Evolutionary conservation across 108 stramenopile species (phyloP).

Genomic region (Nitzschia sp.): DNA sequence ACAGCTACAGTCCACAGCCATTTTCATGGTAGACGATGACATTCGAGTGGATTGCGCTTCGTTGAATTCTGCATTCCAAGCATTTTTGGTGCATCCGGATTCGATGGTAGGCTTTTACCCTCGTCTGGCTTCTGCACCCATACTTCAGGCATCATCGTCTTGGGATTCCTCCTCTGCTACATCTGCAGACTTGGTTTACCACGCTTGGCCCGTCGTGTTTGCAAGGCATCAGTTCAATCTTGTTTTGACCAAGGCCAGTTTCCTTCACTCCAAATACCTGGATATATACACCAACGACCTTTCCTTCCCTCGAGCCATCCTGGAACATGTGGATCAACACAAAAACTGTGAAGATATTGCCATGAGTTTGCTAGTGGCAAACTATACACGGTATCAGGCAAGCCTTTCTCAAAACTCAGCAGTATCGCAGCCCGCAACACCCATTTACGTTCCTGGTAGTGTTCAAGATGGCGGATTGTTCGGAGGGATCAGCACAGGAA

Average conservation of each 20-base stretch:
- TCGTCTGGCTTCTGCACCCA: slow-evolving; percentile 38
- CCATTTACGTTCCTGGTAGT: slow-evolving; percentile 54
- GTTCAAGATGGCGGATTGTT: slow-evolving; percentile 52
- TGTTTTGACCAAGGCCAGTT: slow-evolving; percentile 62
- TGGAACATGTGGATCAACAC: slow-evolving; percentile 62
- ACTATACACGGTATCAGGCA: slow-evolving; percentile 28
- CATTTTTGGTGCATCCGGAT: slow-evolving; percentile 42
- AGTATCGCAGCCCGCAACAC: slow-evolving; percentile 8
- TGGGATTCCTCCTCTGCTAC: not conserved
- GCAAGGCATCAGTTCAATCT: slow-evolving; percentile 45
- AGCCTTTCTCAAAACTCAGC: not conserved
- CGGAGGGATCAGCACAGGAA: slow-evolving; percentile 49
- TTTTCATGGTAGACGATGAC: slow-evolving; percentile 76
- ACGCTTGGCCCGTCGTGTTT: slow-evolving; percentile 55
- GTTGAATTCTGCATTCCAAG: slow-evolving; percentile 37
- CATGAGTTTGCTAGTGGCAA: slow-evolving; percentile 62
- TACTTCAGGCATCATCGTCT: not conserved
- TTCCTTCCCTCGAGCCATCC: slow-evolving; percentile 42
- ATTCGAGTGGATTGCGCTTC: slow-evolving; percentile 51
- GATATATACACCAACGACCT: slow-evolving; percentile 36
- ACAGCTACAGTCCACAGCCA: slow-evolving; percentile 31
- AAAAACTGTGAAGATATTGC: slow-evolving; percentile 71
- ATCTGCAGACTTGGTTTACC: slow-evolving; percentile 26
- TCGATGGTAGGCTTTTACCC: slow-evolving; percentile 70
- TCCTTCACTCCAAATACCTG: slow-evolving; percentile 53